phyloP scores from a whole-genome alignment of 805 yeast species.

The Pichia exigua region DNA sequence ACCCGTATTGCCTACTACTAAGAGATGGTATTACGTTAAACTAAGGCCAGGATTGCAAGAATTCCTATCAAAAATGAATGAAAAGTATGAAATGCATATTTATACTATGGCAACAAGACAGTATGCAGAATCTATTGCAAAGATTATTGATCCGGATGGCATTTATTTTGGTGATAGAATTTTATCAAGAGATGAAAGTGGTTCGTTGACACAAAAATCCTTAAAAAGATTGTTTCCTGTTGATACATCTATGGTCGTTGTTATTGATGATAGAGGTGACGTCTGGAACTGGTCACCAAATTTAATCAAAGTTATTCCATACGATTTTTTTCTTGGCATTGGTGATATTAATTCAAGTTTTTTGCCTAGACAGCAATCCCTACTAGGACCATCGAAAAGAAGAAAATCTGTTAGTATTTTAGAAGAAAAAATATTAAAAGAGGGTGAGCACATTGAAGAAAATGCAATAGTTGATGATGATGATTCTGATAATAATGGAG shows the following conservation, averaged over 20 bases:
- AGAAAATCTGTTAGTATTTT: slow-evolving; percentile 49
- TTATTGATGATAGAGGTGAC: slow-evolving; percentile 96
- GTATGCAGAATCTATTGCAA: slow-evolving; percentile 84
- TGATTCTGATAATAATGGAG: slow-evolving; percentile 12
- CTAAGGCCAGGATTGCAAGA: slow-evolving; percentile 78
- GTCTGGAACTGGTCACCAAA: slow-evolving; percentile 98
- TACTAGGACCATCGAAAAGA: slow-evolving; percentile 56
- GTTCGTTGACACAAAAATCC: slow-evolving; percentile 83
- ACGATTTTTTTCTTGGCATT: slow-evolving; percentile 91
- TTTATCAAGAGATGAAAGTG: slow-evolving; percentile 89
- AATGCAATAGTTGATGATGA: slow-evolving; percentile 18
- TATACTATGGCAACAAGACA: slow-evolving; percentile 98
- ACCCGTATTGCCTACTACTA: slow-evolving; percentile 47
- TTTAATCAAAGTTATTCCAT: slow-evolving; percentile 86
- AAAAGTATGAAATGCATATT: slow-evolving; percentile 81
- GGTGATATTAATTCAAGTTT: slow-evolving; percentile 95
- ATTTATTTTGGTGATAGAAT: slow-evolving; percentile 85
- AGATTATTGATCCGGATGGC: slow-evolving; percentile 86
- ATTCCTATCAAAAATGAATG: slow-evolving; percentile 57
- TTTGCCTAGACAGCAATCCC: slow-evolving; percentile 65
- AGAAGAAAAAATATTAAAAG: slow-evolving; percentile 36
- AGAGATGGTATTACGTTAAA: slow-evolving; percentile 89
- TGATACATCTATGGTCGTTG: slow-evolving; percentile 91
- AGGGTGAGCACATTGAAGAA: slow-evolving; percentile 18
- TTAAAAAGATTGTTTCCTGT: slow-evolving; percentile 87